phyloP scores from a whole-genome alignment of 805 yeast species.

The Metschnikowia reukaufii region DNA sequence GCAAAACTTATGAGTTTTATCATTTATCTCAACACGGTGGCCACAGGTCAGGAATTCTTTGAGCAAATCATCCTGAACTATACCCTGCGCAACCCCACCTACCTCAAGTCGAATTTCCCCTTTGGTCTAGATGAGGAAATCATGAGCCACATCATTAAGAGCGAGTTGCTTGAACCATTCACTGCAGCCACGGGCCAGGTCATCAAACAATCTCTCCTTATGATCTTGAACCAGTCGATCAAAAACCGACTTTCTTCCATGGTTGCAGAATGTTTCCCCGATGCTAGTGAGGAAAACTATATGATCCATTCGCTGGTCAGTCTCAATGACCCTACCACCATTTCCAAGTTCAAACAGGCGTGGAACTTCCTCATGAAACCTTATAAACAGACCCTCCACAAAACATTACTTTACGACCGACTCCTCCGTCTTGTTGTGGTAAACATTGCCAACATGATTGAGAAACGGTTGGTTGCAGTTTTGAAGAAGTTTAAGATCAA shows the following conservation, averaged over 20 bases:
- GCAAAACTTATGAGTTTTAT: slow-evolving; percentile 59
- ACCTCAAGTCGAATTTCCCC: slow-evolving; percentile 30
- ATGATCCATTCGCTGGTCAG: slow-evolving; percentile 28
- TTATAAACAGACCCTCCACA: slow-evolving; percentile 57
- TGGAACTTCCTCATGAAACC: slow-evolving; percentile 72
- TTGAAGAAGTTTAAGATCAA: slow-evolving; percentile 61
- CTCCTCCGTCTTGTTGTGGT: slow-evolving; percentile 52
- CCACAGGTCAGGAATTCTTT: slow-evolving; percentile 60
- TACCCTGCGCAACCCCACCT: slow-evolving; percentile 22
- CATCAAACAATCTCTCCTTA: slow-evolving; percentile 40
- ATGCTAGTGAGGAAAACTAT: slow-evolving; percentile 31
- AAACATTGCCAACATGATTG: slow-evolving; percentile 24
- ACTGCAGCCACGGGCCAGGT: slow-evolving; percentile 28
- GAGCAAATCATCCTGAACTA: slow-evolving; percentile 50
- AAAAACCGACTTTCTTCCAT: slow-evolving; percentile 44
- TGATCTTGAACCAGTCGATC: slow-evolving; percentile 49
- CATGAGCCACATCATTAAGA: slow-evolving; percentile 29
- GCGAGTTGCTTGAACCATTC: slow-evolving; percentile 35
- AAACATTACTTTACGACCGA: slow-evolving; percentile 47
- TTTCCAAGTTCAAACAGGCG: slow-evolving; percentile 51
- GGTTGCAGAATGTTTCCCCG: slow-evolving; percentile 45
- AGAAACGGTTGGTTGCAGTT: slow-evolving; percentile 60
- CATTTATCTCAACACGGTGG: slow-evolving; percentile 70
- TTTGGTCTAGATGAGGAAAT: slow-evolving; percentile 39
- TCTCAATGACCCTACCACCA: slow-evolving; percentile 35